Conservation (phyloP, 2,329 filamentous ascomycete species). For the Xylariaceae sp. region DNA sequence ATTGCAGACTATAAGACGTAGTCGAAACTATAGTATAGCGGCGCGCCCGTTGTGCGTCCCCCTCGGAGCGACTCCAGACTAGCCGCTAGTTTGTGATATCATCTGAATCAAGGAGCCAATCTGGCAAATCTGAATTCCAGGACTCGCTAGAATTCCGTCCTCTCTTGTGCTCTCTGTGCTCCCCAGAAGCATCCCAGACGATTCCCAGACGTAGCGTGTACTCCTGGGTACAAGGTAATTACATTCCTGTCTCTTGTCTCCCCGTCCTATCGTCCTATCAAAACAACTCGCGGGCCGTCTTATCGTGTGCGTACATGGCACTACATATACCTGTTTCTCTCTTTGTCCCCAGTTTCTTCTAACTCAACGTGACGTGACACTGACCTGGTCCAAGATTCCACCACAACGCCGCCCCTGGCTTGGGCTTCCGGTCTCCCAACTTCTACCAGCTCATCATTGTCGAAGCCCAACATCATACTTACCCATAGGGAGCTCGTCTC, state of each 20-base stretch:
- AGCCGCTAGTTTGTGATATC: neutral
- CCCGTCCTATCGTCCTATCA: neutral
- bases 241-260: neutral
- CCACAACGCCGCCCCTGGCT: neutral
- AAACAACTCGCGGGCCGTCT: neutral
- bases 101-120: neutral
- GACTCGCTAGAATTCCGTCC: neutral
- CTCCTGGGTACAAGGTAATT: neutral
- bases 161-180: neutral
- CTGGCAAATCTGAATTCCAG: neutral
- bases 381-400: slow-evolving; percentile 1
- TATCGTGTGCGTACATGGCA: neutral
- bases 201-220: neutral
- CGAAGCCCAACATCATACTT: slow-evolving; percentile 4
- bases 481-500: neutral
- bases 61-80: neutral
- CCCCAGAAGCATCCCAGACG: neutral
- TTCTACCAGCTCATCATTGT: neutral
- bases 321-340: neutral
- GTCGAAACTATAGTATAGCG: neutral
- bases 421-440: neutral
- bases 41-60: neutral
- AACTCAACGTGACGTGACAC: neutral
- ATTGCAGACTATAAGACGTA: neutral
- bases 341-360: neutral